phyloP scores from a whole-genome alignment of 2,329 filamentous ascomycete genomes.

The Coleophoma crateriformis region DNA sequence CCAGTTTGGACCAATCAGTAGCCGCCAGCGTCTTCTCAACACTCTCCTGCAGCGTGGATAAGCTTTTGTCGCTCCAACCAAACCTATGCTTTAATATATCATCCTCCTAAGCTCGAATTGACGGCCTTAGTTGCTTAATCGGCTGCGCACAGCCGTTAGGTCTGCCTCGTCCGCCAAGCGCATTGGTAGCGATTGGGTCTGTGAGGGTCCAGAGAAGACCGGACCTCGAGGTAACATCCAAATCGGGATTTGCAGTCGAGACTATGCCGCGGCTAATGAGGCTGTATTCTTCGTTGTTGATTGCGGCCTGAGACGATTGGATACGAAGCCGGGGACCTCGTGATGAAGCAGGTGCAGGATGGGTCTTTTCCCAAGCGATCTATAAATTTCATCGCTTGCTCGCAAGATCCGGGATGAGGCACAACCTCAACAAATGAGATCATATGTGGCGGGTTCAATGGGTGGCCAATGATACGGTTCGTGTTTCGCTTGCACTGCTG shows the following conservation, averaged over 20 bases:
- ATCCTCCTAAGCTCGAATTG: no score
- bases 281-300: constrained; percentile 30
- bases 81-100: no score
- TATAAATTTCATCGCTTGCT: constrained; percentile 29
- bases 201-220: constrained; percentile 5
- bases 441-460: constrained; percentile 42
- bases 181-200: background rate
- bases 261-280: constrained; percentile 28
- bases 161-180: constrained; percentile 1
- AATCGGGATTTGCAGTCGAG: constrained; percentile 24
- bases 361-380: constrained; percentile 32
- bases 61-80: no score
- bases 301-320: constrained; percentile 37
- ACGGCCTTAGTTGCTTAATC: background rate
- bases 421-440: constrained; percentile 41
- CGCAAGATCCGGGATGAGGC: constrained; percentile 25
- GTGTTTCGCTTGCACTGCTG: background rate
- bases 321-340: constrained; percentile 36
- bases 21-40: no score
- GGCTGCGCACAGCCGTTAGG: background rate
- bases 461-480: constrained; percentile 32
- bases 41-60: no score
- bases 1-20: no score
- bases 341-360: constrained; percentile 33
- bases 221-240: background rate